Conservation (phyloP, 345 rosid genomes). For the Populus nigra region DNA sequence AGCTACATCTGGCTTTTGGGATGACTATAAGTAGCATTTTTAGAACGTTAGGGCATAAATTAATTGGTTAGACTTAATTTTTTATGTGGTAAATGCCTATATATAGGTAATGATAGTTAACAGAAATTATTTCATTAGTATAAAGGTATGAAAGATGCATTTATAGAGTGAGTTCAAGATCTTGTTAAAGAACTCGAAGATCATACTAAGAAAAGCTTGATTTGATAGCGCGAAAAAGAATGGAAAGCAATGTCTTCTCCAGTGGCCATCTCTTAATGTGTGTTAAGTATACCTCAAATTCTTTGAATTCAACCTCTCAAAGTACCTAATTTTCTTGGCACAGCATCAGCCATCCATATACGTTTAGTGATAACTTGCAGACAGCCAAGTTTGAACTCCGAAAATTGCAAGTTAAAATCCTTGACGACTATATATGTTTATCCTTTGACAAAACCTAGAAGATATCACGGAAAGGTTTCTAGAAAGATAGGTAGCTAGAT, state of each 20-base stretch:
- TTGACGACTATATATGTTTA: no score
- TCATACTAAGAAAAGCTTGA: conserved; percentile 19
- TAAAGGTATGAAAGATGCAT: conserved; percentile 1
- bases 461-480: conserved; percentile 17
- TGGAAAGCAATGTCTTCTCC: neutral
- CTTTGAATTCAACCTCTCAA: neutral
- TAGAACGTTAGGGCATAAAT: conserved; percentile 42
- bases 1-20: conserved; percentile 30
- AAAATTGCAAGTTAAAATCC: no score
- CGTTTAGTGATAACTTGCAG: neutral
- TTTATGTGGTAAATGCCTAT: conserved; percentile 24
- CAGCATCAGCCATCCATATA: neutral
- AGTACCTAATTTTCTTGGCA: neutral
- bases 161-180: conserved; percentile 5
- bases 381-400: neutral
- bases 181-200: conserved; percentile 1
- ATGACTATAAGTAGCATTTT: conserved; percentile 26
- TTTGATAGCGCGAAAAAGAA: conserved; percentile 13
- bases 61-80: conserved; percentile 28
- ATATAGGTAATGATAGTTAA: conserved; percentile 35
- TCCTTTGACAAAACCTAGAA: neutral
- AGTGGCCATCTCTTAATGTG: no score
- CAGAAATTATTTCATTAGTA: conserved; percentile 13
- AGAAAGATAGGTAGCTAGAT: conserved; percentile 10
- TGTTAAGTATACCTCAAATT: neutral